A percentile compares a stretch with the other conserved stretches of the same genome.
Evolutionary conservation across 2,329 filamentous ascomycete genomes (phyloP).

Genomic region (Nigrospora oryzae): DNA sequence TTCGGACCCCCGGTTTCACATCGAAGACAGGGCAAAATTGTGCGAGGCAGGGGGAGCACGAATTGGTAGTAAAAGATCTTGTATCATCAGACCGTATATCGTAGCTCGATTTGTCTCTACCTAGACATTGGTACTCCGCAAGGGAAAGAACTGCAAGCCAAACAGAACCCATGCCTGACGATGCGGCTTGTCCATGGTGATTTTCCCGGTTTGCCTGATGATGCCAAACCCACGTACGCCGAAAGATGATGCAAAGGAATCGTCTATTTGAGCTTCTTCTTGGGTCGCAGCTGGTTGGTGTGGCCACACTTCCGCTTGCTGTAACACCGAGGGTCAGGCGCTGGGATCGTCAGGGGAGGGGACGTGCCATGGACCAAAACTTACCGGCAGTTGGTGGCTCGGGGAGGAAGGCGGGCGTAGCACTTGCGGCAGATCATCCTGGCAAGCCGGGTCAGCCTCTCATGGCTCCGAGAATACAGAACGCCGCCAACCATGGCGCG

Average conservation of each 20-base stretch:
- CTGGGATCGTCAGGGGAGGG: no score
- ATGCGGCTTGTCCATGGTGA: slow-evolving; percentile 3
- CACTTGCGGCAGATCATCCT: slow-evolving; percentile 99
- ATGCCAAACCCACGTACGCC: slow-evolving; percentile 28
- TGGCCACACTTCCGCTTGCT: slow-evolving; percentile 99
- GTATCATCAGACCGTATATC: slow-evolving; percentile 1
- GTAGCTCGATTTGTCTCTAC: slow-evolving; percentile 8
- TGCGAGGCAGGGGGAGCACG: no score
- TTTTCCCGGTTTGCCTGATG: slow-evolving; percentile 13
- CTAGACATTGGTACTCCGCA: slow-evolving; percentile 3
- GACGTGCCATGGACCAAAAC: no score
- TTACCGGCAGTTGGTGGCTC: slow-evolving; percentile 90
- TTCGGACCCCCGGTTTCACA: no score
- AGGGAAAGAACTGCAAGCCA: slow-evolving; percentile 30
- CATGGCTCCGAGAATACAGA: no score
- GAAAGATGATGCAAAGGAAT: slow-evolving; percentile 26
- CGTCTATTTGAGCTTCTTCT: slow-evolving; percentile 99
- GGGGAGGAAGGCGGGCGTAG: slow-evolving; percentile 91
- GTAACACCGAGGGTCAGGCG: no score
- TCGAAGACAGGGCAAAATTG: no score
- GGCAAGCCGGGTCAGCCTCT: no score
- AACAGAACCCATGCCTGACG: slow-evolving; percentile 17
- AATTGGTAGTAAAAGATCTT: no score
- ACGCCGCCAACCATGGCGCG: not conserved
- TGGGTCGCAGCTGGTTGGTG: slow-evolving; percentile 99